Conservation (phyloP, 768 basidiomycete species). For the Tulasnella sp. region DNA sequence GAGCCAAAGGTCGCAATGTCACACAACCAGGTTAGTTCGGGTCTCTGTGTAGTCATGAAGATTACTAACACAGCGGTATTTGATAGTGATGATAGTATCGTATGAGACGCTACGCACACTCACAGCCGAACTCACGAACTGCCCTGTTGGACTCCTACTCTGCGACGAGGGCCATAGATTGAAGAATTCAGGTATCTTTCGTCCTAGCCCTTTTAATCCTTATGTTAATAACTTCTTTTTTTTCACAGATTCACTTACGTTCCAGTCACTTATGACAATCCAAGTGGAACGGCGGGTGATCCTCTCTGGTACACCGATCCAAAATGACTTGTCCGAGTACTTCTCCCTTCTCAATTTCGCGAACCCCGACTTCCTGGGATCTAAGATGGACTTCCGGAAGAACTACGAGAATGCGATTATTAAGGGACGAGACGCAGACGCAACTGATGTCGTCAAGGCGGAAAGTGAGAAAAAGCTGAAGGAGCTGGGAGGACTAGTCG, state of each 20-base stretch:
- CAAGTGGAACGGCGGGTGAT: conserved; percentile 88
- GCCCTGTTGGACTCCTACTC: conserved; percentile 81
- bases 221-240: conserved; percentile 13
- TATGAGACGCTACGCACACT: conserved; percentile 90
- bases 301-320: conserved; percentile 87
- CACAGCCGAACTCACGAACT: conserved; percentile 60
- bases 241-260: conserved; percentile 75
- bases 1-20: conserved; percentile 78
- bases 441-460: conserved; percentile 66
- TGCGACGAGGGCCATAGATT: conserved; percentile 96
- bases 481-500: conserved; percentile 77
- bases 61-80: background rate
- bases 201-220: conserved; percentile 1
- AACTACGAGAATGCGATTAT: conserved; percentile 91
- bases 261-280: conserved; percentile 68
- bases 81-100: conserved; percentile 90
- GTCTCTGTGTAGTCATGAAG: background rate
- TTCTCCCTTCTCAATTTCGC: conserved; percentile 90
- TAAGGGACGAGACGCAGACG: conserved; percentile 80
- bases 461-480: conserved; percentile 82
- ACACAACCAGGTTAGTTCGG: conserved; percentile 70
- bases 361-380: conserved; percentile 81
- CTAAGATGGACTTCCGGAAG: conserved; percentile 84
- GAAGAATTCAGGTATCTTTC: conserved; percentile 78
- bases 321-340: conserved; percentile 92